These are phyloP conservation scores for Orbilia javanica DNA, from an alignment of 2,329 filamentous ascomycete species.

Conservation along the genomic window DNA sequence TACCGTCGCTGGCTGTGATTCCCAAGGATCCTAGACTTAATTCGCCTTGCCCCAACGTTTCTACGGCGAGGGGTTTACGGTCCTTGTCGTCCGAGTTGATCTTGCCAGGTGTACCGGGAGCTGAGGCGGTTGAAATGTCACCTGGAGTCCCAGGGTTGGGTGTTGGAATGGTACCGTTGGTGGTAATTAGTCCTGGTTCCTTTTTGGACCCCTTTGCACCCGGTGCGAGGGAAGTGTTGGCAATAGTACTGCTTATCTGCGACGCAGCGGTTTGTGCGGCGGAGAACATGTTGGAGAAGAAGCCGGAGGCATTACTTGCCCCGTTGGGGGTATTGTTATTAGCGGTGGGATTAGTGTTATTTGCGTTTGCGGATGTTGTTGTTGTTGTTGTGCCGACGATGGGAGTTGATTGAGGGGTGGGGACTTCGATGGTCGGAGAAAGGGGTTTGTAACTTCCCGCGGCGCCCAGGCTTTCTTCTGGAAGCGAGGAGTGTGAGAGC, in stretches of 20 bases:
- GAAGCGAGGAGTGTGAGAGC: slow-evolving; percentile 55
- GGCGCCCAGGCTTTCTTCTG: slow-evolving; percentile 29
- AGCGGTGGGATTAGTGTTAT: background rate
- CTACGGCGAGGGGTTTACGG: slow-evolving; percentile 80
- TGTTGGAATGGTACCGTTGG: slow-evolving; percentile 62
- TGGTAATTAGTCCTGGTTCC: slow-evolving; percentile 63
- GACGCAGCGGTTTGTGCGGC: slow-evolving; percentile 92
- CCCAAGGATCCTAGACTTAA: slow-evolving; percentile 90
- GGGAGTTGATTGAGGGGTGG: slow-evolving; percentile 68
- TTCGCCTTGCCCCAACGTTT: slow-evolving; percentile 89
- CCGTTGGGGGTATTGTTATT: slow-evolving; percentile 25
- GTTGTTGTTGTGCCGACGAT: slow-evolving; percentile 69
- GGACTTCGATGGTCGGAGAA: slow-evolving; percentile 80
- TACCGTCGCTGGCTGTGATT: slow-evolving; percentile 67
- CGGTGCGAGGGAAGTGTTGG: slow-evolving; percentile 67
- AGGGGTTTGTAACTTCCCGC: slow-evolving; percentile 68
- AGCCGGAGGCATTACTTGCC: slow-evolving; percentile 71
- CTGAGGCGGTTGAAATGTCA: slow-evolving; percentile 65
- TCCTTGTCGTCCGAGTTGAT: slow-evolving; percentile 64
- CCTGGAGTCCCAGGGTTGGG: slow-evolving; percentile 62
- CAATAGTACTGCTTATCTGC: slow-evolving; percentile 75
- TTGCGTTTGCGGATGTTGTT: slow-evolving; percentile 62
- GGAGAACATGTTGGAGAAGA: slow-evolving; percentile 94
- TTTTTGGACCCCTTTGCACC: slow-evolving; percentile 63
- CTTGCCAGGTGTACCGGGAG: slow-evolving; percentile 63